Conservation (phyloP, 805 yeast genomes). For the Wickerhamomyces strasburgensis region DNA sequence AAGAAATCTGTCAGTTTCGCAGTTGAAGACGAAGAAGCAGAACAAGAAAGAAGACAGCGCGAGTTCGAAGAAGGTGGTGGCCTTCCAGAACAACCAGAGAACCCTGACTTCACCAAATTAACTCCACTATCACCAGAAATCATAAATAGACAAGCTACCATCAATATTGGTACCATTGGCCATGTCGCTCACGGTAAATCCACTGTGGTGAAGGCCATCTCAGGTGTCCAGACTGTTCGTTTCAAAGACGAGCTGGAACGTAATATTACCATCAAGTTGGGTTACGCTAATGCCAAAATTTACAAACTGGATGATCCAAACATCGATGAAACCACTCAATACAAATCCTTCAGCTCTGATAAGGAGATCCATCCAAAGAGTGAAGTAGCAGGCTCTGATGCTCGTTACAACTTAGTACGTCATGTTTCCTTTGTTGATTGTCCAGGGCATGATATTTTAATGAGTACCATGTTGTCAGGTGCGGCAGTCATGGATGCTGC, state of each 20-base stretch:
- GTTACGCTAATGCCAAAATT: conserved; percentile 98
- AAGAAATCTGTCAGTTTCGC: conserved; percentile 85
- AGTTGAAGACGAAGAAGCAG: conserved; percentile 63
- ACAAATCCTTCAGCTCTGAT: conserved; percentile 89
- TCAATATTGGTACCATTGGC: conserved; percentile 96
- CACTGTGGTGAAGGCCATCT: conserved; percentile 91
- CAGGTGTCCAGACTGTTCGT: conserved; percentile 98
- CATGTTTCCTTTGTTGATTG: conserved; percentile 99
- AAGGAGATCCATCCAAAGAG: conserved; percentile 94
- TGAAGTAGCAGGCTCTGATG: conserved; percentile 80
- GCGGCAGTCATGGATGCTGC: conserved; percentile 99
- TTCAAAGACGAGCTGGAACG: conserved; percentile 99
- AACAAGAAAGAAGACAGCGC: conserved; percentile 69
- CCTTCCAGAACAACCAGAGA: conserved; percentile 89
- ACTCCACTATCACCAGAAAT: conserved; percentile 93
- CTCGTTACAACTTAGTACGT: conserved; percentile 85
- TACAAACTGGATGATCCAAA: conserved; percentile 83
- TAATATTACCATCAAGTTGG: conserved; percentile 96
- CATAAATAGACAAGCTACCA: conserved; percentile 97
- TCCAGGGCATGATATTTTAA: conserved; percentile 99
- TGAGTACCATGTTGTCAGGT: conserved; percentile 99
- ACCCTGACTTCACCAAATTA: conserved; percentile 76
- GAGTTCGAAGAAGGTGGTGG: conserved; percentile 99
- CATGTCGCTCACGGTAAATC: conserved; percentile 96
- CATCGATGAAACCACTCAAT: conserved; percentile 93